Evolutionary conservation across 1,284 basidiomycete species (phyloP).

Genomic region (Pseudozyma flocculosa): DNA sequence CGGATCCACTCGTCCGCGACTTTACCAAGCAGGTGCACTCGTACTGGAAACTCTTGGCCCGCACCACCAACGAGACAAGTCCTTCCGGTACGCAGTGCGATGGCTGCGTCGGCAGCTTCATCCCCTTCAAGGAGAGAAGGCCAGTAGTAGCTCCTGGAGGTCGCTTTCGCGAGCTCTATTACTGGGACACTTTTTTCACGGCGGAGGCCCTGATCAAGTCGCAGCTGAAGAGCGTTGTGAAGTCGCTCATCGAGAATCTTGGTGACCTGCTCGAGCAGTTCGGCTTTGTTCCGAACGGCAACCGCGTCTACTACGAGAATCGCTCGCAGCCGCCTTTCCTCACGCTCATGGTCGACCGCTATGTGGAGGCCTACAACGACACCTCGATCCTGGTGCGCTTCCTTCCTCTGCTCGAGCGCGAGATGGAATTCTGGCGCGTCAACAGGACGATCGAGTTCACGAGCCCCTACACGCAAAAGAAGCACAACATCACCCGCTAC

Average conservation of each 20-base stretch:
- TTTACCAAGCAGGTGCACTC: conserved; percentile 76
- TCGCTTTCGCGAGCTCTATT: conserved; percentile 64
- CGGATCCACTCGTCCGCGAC: conserved; percentile 70
- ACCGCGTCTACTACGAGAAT: conserved; percentile 76
- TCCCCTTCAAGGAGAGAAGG: conserved; percentile 73
- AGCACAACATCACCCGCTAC: conserved; percentile 71
- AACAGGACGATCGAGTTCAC: conserved; percentile 74
- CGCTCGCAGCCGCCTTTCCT: conserved; percentile 81
- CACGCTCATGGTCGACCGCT: conserved; percentile 69
- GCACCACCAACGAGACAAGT: conserved; percentile 74
- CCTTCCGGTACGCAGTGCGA: conserved; percentile 59
- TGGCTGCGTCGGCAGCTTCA: conserved; percentile 75
- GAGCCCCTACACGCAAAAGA: conserved; percentile 72
- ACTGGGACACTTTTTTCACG: conserved; percentile 45
- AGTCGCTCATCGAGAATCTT: conserved; percentile 62
- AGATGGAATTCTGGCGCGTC: conserved; percentile 77
- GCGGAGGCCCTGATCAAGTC: conserved; percentile 73
- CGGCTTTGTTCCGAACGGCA: conserved; percentile 91
- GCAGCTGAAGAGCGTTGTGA: conserved; percentile 71
- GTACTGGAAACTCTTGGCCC: conserved; percentile 77
- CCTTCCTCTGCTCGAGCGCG: conserved; percentile 70
- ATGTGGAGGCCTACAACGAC: conserved; percentile 67
- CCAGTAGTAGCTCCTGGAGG: conserved; percentile 86
- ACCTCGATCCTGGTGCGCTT: conserved; percentile 67
- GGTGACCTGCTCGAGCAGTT: conserved; percentile 89